phyloP scores from a whole-genome alignment of 257 asterid species.

The Solanum habrochaites region DNA sequence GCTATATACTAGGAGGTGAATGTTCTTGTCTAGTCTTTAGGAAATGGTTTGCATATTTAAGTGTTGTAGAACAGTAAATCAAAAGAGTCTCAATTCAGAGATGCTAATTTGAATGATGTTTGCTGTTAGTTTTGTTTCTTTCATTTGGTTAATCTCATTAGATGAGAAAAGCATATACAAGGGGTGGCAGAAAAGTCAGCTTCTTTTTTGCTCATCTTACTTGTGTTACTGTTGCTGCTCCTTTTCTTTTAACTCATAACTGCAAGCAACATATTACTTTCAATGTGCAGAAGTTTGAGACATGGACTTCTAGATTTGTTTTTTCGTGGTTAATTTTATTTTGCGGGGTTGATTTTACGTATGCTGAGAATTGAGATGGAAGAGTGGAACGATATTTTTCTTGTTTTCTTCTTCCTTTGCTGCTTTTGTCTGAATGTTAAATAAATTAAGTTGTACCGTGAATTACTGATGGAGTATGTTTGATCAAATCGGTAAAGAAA shows the following conservation, averaged over 20 bases:
- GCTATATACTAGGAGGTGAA: neutral
- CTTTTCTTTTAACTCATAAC: neutral
- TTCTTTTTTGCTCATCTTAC: neutral
- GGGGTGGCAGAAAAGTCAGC: neutral
- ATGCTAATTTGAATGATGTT: neutral
- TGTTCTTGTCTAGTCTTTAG: neutral
- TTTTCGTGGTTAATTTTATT: too few species aligned
- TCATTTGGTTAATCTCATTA: neutral
- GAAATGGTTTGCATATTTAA: neutral
- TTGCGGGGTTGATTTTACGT: too few species aligned
- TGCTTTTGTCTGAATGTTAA: neutral
- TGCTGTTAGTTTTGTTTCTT: neutral
- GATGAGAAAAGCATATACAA: neutral
- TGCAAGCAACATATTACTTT: neutral
- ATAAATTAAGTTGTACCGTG: neutral
- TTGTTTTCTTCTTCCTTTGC: neutral
- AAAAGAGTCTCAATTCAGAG: neutral
- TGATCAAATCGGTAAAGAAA: neutral
- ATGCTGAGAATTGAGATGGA: neutral
- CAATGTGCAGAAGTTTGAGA: neutral
- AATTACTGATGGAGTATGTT: neutral
- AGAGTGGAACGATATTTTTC: neutral
- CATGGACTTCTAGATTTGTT: neutral
- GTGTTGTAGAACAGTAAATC: neutral
- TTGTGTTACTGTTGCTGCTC: neutral